A percentile compares a stretch with the other conserved stretches of the same genome.
These are phyloP conservation scores for Avicennia marina DNA, from an alignment of 257 asterid species.

Conservation along the genomic window DNA sequence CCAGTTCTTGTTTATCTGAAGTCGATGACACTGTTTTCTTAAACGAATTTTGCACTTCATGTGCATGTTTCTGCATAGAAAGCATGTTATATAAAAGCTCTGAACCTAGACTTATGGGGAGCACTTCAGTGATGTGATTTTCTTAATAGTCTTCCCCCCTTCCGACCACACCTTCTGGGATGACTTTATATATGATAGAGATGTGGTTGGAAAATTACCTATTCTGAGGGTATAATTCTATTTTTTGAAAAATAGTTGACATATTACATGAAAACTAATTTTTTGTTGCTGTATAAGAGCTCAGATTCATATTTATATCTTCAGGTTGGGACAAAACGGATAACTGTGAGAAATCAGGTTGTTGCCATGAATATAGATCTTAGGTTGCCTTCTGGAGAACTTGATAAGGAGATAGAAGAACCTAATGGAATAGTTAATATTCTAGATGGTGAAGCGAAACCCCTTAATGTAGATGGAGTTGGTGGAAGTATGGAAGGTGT, in stretches of 20 bases:
- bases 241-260: not conserved
- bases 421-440: slow-evolving; percentile 52
- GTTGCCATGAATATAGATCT: slow-evolving; percentile 83
- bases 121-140: not conserved
- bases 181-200: not conserved
- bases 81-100: not conserved
- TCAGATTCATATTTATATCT: slow-evolving; percentile 10
- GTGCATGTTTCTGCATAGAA: not conserved
- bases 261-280: not conserved
- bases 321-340: slow-evolving; percentile 23
- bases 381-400: slow-evolving; percentile 83
- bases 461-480: slow-evolving; percentile 47
- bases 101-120: not conserved
- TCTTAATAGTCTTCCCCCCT: not conserved
- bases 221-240: not conserved
- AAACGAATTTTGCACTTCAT: not conserved
- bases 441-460: slow-evolving; percentile 70
- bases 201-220: not conserved
- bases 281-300: slow-evolving; percentile 5
- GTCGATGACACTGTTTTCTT: not conserved
- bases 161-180: not conserved
- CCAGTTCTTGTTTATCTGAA: not conserved
- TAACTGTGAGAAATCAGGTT: slow-evolving; percentile 17
- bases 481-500: slow-evolving; percentile 43
- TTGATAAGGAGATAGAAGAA: slow-evolving; percentile 62